These are phyloP conservation scores for Cymodocea nodosa DNA, from an alignment of 116 monocot species.

Conservation along the genomic window DNA sequence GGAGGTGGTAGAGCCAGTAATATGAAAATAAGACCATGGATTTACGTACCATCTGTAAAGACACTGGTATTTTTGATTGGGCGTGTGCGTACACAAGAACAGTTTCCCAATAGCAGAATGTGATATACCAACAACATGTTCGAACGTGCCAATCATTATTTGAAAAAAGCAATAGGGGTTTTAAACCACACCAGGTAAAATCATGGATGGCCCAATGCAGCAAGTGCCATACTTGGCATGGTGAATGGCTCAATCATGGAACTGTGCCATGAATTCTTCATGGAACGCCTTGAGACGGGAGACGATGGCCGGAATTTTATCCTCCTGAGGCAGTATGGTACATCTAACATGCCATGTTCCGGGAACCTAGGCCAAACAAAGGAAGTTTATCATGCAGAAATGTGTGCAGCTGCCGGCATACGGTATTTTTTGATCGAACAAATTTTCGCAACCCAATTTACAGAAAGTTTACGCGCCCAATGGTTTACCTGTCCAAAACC, in stretches of 20 bases:
- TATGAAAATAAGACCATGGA: no score
- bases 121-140: not conserved
- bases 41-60: no score
- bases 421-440: not conserved
- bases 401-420: no score
- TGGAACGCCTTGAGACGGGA: constrained; percentile 79
- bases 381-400: not conserved
- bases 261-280: constrained; percentile 75
- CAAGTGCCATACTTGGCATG: no score
- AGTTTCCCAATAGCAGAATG: no score
- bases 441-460: not conserved
- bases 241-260: constrained; percentile 24
- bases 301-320: constrained; percentile 86
- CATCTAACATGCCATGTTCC: constrained; percentile 95
- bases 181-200: not conserved
- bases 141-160: not conserved
- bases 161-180: not conserved
- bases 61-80: no score
- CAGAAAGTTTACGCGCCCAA: not conserved
- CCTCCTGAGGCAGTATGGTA: constrained; percentile 93
- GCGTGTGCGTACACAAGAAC: no score
- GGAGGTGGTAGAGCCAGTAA: no score
- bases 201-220: not conserved
- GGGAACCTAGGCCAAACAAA: constrained; percentile 34
- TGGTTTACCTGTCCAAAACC: constrained; percentile 82